These are phyloP conservation scores for Earliella scabrosa DNA, from an alignment of 1,284 basidiomycete genomes.

Conservation along the genomic window DNA sequence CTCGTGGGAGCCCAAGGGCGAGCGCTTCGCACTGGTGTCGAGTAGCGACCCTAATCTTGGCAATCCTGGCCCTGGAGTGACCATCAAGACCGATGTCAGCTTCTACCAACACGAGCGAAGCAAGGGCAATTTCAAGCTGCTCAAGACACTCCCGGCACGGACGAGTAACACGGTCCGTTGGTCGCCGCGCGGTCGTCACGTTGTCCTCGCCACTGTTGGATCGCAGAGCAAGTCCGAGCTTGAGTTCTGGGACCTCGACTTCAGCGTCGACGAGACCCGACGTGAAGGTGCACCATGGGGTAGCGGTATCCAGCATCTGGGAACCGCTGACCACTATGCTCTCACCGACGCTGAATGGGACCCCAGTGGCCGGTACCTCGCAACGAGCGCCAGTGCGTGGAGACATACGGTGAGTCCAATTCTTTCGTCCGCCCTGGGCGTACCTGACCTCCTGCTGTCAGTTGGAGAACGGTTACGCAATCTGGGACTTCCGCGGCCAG, in stretches of 20 bases:
- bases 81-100: conserved; percentile 95
- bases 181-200: conserved; percentile 96
- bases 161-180: conserved; percentile 96
- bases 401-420: conserved; percentile 77
- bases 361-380: conserved; percentile 93
- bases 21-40: conserved; percentile 95
- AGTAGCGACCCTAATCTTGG: conserved; percentile 94
- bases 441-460: conserved; percentile 36
- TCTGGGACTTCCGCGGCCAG: conserved; percentile 98
- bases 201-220: conserved; percentile 95
- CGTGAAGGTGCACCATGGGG: conserved; percentile 71
- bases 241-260: conserved; percentile 99
- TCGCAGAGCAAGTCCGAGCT: conserved; percentile 96
- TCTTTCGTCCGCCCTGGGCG: background rate
- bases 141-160: conserved; percentile 84
- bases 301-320: conserved; percentile 85
- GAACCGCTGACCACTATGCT: conserved; percentile 95
- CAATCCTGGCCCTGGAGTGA: conserved; percentile 86
- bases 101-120: conserved; percentile 95
- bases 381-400: conserved; percentile 95
- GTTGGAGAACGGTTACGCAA: conserved; percentile 96
- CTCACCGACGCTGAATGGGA: conserved; percentile 99
- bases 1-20: conserved; percentile 98
- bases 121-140: conserved; percentile 94
- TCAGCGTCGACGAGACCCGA: conserved; percentile 74